Evolutionary conservation across 2,329 filamentous ascomycete genomes (phyloP).

Genomic region (Grosmannia serpens): DNA sequence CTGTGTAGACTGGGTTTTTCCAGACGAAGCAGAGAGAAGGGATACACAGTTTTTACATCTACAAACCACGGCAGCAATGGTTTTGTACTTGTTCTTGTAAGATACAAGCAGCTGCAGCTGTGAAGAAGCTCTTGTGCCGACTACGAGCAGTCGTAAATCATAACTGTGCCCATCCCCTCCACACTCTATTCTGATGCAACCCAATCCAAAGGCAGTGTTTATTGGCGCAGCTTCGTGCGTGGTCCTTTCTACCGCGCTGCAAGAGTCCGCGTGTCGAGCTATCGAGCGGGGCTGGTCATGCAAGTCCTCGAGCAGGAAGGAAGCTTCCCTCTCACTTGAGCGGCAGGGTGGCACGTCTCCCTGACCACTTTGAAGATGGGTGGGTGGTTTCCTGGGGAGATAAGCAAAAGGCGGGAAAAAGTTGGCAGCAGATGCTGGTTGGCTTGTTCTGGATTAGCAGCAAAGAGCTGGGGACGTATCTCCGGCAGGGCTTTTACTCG

Average conservation of each 20-base stretch:
- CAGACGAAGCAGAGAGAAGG: neutral
- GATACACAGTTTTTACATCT: too few relatives aligned
- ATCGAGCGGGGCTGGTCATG: neutral
- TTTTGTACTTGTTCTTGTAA: too few relatives aligned
- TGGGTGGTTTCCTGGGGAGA: neutral
- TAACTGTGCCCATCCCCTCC: too few relatives aligned
- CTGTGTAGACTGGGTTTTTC: neutral
- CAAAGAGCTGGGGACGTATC: too few relatives aligned
- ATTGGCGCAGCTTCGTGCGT: neutral
- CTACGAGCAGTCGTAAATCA: too few relatives aligned
- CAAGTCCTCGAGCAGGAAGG: neutral
- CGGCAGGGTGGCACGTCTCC: neutral
- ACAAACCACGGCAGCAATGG: too few relatives aligned
- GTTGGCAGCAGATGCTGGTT: neutral
- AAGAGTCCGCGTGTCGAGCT: neutral
- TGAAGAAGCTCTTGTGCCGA: neutral
- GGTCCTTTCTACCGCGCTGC: neutral
- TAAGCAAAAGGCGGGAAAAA: neutral
- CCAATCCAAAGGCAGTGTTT: neutral
- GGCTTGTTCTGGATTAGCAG: too few relatives aligned
- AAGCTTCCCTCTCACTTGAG: neutral
- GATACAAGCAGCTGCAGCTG: neutral
- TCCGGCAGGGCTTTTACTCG: too few relatives aligned
- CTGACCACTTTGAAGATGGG: too few relatives aligned
- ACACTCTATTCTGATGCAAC: neutral